phyloP scores from a whole-genome alignment of 306 rosid species.

The Vigna mungo region DNA sequence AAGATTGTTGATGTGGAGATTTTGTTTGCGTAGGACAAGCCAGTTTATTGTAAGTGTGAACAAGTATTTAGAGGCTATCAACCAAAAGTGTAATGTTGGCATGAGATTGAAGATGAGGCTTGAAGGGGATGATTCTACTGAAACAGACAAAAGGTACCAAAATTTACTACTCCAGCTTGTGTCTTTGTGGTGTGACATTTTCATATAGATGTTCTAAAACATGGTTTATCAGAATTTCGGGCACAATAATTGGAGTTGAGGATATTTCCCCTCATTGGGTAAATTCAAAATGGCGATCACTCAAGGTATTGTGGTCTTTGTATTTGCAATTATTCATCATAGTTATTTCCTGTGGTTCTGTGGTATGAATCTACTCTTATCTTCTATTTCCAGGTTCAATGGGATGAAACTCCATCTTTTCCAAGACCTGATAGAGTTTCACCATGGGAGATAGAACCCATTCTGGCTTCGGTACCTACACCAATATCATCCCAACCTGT shows the following conservation, averaged over 20 bases:
- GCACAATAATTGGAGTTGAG: slow-evolving; percentile 84
- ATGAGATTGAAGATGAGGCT: slow-evolving; percentile 85
- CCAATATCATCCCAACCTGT: slow-evolving; percentile 53
- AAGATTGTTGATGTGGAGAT: slow-evolving; percentile 31
- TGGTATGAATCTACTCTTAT: slow-evolving; percentile 33
- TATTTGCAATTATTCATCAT: not conserved
- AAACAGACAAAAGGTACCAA: slow-evolving; percentile 81
- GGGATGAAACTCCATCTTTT: slow-evolving; percentile 90
- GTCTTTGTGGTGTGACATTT: slow-evolving; percentile 17
- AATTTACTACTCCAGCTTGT: slow-evolving; percentile 36
- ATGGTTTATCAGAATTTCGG: slow-evolving; percentile 72
- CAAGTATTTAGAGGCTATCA: slow-evolving; percentile 72
- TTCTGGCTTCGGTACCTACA: slow-evolving; percentile 58
- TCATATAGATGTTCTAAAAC: slow-evolving; percentile 36
- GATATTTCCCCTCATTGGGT: slow-evolving; percentile 84
- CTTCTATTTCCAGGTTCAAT: slow-evolving; percentile 73
- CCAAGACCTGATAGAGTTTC: slow-evolving; percentile 89
- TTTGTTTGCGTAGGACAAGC: slow-evolving; percentile 65
- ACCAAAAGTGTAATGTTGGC: slow-evolving; percentile 66
- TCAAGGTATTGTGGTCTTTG: slow-evolving; percentile 66
- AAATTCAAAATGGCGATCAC: slow-evolving; percentile 82
- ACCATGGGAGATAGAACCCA: slow-evolving; percentile 92
- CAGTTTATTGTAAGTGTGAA: slow-evolving; percentile 80
- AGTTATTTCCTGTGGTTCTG: slow-evolving; percentile 8
- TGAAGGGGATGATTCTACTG: slow-evolving; percentile 91